Evolutionary conservation across 2,329 filamentous ascomycete species (phyloP), one percentile per base, ranked within the genome.

Genomic region (Ascochyta pisi): DNA sequence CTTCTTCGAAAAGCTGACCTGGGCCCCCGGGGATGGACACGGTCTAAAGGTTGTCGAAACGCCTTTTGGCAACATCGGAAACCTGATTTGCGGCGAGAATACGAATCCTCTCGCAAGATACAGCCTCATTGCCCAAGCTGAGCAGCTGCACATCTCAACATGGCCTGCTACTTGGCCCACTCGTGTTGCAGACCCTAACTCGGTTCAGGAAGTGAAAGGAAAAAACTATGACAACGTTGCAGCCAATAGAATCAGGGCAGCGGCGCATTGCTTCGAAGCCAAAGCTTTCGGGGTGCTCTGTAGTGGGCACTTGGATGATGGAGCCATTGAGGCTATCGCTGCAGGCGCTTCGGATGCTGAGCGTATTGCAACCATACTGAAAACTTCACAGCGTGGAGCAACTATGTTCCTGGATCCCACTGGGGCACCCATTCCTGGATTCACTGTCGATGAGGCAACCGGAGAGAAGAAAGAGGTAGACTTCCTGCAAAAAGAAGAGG

Each of bases 121-220:
- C 38, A 61, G 77, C 0, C 64, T 85, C 2, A 84, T 84, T 73
- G 79, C 82, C 0, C 82, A 85, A 57, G 81, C 80, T 1, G 82
- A 86, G 61, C 80, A 85, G 55, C 65, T 86, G 12, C 83, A 86
- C 64, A 79, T 85, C 19, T 82, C 80, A 0, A 80, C 78, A 0
- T 85, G 83, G 83, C 84, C 83, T 3, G 77, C 82, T 0, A 74
- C 83, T 1, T 85, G 82, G 82, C 83, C 83, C 3, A 85, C 81
- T 0, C 67, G 78, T 8, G 52, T 67, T 34, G n/a, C 27, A 33
- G 31, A 46, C 12, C 23, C 42, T 4, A 15, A 31, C 22, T 39
- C 54, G 6, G 42, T 19, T 19, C 50, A 54, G 22, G 52, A 54
- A n/a, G 4, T 9, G 0, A 22, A 34, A 10, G 60, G 56, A 6